Evolutionary conservation across 202 grass and related monocot genomes (phyloP).

Genomic region (Schoenoplectus tabernaemontani): DNA sequence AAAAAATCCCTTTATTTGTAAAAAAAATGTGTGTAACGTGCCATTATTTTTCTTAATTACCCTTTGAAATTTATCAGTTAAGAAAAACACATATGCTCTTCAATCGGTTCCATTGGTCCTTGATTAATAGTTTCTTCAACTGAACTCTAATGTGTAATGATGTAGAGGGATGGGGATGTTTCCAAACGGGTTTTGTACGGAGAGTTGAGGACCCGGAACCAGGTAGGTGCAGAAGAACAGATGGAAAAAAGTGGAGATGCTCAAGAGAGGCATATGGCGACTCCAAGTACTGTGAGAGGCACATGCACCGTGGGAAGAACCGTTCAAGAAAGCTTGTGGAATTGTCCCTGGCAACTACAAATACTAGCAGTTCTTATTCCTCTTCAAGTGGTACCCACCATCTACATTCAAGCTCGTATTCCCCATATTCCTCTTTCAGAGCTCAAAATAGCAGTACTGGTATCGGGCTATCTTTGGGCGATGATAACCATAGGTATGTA

Average conservation of each 20-base stretch:
- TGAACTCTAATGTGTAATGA: neutral
- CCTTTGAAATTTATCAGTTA: too few species aligned
- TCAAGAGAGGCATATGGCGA: conserved; percentile 73
- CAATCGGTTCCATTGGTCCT: neutral
- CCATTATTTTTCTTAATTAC: too few species aligned
- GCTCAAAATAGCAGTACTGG: neutral
- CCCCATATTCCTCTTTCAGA: conserved; percentile 12
- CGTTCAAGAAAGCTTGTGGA: conserved; percentile 99
- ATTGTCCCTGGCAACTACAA: conserved; percentile 44
- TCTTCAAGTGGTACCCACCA: neutral
- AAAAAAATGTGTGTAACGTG: too few species aligned
- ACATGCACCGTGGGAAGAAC: conserved; percentile 91
- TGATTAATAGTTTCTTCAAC: neutral
- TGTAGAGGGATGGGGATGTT: conserved; percentile 25
- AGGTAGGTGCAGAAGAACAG: conserved; percentile 78
- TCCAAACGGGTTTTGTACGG: conserved; percentile 16
- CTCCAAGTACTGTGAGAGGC: conserved; percentile 95
- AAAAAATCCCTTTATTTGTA: too few species aligned
- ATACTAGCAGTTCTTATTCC: conserved; percentile 19
- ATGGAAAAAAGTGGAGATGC: conserved; percentile 98
- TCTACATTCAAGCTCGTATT: neutral
- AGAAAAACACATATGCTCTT: neutral
- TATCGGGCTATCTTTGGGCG: conserved; percentile 20
- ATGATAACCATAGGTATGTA: conserved; percentile 17
- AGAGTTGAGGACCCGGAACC: conserved; percentile 57